phyloP scores from a whole-genome alignment of 2,329 filamentous ascomycete species.

The Alternaria incomplexa region DNA sequence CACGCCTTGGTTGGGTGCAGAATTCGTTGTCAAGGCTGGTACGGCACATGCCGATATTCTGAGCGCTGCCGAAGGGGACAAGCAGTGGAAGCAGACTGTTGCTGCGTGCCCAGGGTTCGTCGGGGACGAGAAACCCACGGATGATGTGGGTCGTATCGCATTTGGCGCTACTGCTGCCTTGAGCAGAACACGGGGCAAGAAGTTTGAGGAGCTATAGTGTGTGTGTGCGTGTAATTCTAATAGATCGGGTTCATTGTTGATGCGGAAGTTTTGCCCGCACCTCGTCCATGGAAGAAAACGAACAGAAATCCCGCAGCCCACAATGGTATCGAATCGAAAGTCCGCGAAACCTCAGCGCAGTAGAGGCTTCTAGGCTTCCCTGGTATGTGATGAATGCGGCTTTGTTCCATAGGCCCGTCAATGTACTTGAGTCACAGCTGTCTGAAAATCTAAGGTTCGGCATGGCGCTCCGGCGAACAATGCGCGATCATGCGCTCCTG shows the following conservation, averaged over 20 bases:
- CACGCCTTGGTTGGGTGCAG: neutral
- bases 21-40: neutral
- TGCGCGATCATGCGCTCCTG: neutral
- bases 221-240: neutral
- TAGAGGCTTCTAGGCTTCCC: neutral
- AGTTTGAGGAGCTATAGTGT: neutral
- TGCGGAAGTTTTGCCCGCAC: neutral
- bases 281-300: neutral
- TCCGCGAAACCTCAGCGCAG: neutral
- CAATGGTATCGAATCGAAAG: neutral
- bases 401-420: neutral
- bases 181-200: neutral
- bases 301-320: neutral
- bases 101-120: neutral
- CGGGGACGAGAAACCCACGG: neutral
- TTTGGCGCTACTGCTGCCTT: neutral
- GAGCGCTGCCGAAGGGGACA: neutral
- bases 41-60: neutral
- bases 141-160: neutral
- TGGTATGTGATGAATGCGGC: neutral
- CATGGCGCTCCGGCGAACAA: neutral
- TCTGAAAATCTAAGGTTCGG: neutral
- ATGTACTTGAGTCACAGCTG: neutral
- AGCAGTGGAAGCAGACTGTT: neutral
- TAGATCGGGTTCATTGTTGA: neutral